phyloP scores from a whole-genome alignment of 78 protist genomes.

The Dictyostelium brefeldianum region DNA sequence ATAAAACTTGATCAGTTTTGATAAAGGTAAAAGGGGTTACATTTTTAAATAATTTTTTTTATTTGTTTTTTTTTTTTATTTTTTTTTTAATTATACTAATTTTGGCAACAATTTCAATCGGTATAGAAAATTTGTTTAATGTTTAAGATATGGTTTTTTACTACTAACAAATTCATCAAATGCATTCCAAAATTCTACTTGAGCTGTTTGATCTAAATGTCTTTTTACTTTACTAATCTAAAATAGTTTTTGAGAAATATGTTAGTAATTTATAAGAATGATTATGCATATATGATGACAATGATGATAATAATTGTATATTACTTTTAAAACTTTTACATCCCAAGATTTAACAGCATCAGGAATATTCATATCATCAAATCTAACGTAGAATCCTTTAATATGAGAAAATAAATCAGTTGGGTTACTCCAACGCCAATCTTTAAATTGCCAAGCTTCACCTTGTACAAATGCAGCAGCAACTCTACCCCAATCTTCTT shows the following conservation, averaged over 20 bases:
- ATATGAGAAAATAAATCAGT: constrained; percentile 50
- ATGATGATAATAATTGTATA: neutral
- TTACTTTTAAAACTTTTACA: constrained; percentile 72
- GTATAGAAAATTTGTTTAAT: constrained; percentile 18
- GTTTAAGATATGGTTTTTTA: constrained; percentile 64
- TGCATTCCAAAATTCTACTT: constrained; percentile 68
- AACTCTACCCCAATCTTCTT: constrained; percentile 66
- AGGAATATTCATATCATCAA: constrained; percentile 57
- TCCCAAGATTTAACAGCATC: constrained; percentile 76
- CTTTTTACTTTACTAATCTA: constrained; percentile 63
- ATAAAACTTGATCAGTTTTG: no score
- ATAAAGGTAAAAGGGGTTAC: no score
- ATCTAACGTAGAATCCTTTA: constrained; percentile 46
- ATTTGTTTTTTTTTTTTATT: no score
- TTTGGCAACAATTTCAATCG: no score
- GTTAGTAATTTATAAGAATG: neutral
- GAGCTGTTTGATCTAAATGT: constrained; percentile 76
- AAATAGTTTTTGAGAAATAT: neutral
- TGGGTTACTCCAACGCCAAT: constrained; percentile 73
- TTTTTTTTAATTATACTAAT: no score
- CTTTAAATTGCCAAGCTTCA: constrained; percentile 83
- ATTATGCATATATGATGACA: no score
- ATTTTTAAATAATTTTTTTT: no score
- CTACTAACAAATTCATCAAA: constrained; percentile 58
- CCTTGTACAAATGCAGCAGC: constrained; percentile 83